Conservation (phyloP, 257 asterid genomes). For the Thymus quinquecostatus region DNA sequence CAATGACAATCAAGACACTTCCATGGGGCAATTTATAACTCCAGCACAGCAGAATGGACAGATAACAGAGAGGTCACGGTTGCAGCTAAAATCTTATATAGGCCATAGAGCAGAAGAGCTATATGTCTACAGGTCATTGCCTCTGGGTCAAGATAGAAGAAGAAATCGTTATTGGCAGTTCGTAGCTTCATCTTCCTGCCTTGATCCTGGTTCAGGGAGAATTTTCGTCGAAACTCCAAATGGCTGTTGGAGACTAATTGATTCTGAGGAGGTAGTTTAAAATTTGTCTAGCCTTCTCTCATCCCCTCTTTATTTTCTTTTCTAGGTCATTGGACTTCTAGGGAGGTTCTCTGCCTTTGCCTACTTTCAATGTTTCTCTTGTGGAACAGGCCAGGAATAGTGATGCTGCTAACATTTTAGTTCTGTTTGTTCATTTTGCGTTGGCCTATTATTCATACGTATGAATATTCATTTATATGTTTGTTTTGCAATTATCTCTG, state of each 20-base stretch:
- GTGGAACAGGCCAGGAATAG: slow-evolving; percentile 6
- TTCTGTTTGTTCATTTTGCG: neutral
- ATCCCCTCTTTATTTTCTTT: neutral
- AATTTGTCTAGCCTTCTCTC: neutral
- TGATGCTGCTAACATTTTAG: slow-evolving; percentile 16
- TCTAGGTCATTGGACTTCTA: neutral
- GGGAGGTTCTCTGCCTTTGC: neutral
- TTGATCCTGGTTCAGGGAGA: slow-evolving; percentile 95
- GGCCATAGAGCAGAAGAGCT: slow-evolving; percentile 93
- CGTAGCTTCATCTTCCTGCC: slow-evolving; percentile 80
- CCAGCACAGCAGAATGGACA: slow-evolving; percentile 73
- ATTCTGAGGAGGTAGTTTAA: slow-evolving; percentile 73
- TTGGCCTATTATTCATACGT: slow-evolving; percentile 2
- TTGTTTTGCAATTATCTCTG: slow-evolving; percentile 1
- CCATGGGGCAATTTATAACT: slow-evolving; percentile 45
- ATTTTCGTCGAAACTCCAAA: slow-evolving; percentile 76
- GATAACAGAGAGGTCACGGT: slow-evolving; percentile 83
- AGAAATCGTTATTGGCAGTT: slow-evolving; percentile 96
- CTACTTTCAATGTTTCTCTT: neutral
- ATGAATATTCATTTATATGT: slow-evolving; percentile 14
- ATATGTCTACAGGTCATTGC: slow-evolving; percentile 88
- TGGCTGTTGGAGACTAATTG: slow-evolving; percentile 86
- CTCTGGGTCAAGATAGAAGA: slow-evolving; percentile 96
- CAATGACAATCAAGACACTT: slow-evolving; percentile 39
- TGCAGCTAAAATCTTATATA: slow-evolving; percentile 87